These are phyloP conservation scores for Leccinum holopus DNA, from an alignment of 1,284 basidiomycete species.

Conservation along the genomic window DNA sequence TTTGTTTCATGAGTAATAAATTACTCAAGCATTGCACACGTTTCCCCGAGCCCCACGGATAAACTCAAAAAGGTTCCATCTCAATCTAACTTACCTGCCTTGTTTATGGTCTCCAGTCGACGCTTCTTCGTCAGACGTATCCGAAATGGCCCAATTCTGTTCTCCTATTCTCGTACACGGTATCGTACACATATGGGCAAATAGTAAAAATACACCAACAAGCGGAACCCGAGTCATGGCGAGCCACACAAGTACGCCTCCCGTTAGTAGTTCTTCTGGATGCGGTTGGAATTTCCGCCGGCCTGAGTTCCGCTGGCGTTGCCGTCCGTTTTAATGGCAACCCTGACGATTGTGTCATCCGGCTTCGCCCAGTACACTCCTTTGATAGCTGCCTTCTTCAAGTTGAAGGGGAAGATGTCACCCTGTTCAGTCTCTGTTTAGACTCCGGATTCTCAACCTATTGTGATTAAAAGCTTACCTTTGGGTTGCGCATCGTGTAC, in stretches of 20 bases:
- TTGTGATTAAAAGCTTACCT: slow-evolving; percentile 4
- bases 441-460: neutral
- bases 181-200: slow-evolving; percentile 5
- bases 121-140: neutral
- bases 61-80: neutral
- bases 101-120: neutral
- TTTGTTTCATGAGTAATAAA: neutral
- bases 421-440: slow-evolving; percentile 14
- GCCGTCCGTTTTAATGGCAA: neutral
- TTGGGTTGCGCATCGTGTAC: slow-evolving; percentile 14
- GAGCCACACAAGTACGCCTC: neutral
- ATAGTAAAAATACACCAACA: slow-evolving; percentile 16
- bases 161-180: neutral
- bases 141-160: slow-evolving; percentile 1
- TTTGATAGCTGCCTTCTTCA: slow-evolving; percentile 10
- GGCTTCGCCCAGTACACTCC: slow-evolving; percentile 15
- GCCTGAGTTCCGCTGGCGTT: neutral
- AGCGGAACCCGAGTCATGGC: neutral
- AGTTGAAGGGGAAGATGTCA: neutral
- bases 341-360: rapidly evolving
- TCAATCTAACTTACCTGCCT: too few relatives aligned
- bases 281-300: neutral
- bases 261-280: too few relatives aligned
- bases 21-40: neutral
- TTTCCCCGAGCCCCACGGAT: neutral